Percentiles rank a stretch among this genome's conserved stretches.
phyloP scores from a whole-genome alignment of 371 early-diverging fungal genomes.

The Cokeromyces recurvatus region DNA sequence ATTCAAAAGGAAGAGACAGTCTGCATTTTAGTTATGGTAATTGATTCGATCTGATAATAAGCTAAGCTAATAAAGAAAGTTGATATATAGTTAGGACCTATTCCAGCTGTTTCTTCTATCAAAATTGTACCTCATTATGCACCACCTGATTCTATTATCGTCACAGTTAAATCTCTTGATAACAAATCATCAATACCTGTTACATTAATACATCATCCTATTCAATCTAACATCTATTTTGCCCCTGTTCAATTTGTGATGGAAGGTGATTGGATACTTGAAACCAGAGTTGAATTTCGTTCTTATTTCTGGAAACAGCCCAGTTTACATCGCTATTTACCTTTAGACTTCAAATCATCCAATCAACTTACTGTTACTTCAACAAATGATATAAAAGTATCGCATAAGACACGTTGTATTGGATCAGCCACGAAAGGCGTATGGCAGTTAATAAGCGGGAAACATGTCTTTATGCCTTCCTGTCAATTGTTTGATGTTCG shows the following conservation, averaged over 20 bases:
- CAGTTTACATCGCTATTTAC: conserved; percentile 21
- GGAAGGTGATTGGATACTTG: conserved; percentile 14
- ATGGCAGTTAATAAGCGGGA: too few relatives aligned
- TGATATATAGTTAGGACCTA: conserved; percentile 30
- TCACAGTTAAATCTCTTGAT: conserved; percentile 19
- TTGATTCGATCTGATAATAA: background rate
- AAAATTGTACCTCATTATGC: conserved; percentile 22
- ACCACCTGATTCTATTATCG: conserved; percentile 28
- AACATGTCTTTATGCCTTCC: too few relatives aligned
- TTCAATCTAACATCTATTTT: conserved; percentile 26
- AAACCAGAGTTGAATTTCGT: conserved; percentile 29
- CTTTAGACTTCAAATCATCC: conserved; percentile 25
- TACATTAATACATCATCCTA: conserved; percentile 18
- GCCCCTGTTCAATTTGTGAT: conserved; percentile 22
- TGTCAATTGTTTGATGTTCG: too few relatives aligned
- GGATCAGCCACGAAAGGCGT: background rate
- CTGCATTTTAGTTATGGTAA: conserved; percentile 24
- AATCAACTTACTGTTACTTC: conserved; percentile 8
- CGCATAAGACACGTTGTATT: background rate
- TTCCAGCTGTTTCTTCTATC: conserved; percentile 29
- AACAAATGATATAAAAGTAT: background rate
- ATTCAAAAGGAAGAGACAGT: conserved; percentile 12
- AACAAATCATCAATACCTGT: conserved; percentile 12
- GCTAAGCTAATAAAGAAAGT: background rate
- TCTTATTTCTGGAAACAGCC: conserved; percentile 43